Evolutionary conservation across 371 early-diverging fungal genomes (phyloP), one percentile per base, ranked within the genome.

Genomic region (Choanephora cucurbitarum): DNA sequence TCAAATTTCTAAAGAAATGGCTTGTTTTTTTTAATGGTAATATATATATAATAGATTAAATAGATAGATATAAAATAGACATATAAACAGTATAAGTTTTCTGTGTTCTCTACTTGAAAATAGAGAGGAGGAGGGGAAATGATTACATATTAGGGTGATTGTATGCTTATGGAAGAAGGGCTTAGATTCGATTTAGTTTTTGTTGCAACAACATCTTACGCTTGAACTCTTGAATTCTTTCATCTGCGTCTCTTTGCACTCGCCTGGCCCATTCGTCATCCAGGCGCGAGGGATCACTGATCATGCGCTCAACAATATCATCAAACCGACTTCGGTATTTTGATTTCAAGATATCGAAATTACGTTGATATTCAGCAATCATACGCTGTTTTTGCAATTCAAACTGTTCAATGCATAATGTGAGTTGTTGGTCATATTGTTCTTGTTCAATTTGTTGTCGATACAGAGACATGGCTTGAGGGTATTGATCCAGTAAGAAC

Each of bases 311-410:
- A 1, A 60, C 60, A 23, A 60, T 54, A 44, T 49, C 53, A 31
- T 60, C 60, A 49, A 60, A 60, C 22, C 60, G 23, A 13, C 34
- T 48, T 47, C 60, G 14, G 48, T 62, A 62, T 22, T 57, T 57
- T 10, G 34, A 9, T n/a, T 57, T 62, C 15, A 57, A 41, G 0
- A 40, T 13, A n/a, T 62, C 49, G 44, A 57, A 62, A 14, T 57
- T 47, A 0, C 44, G 37, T 17, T 62, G 52, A 11, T 62, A 49
- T 39, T 52, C 44, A 10, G 39, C 37, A 28, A 62, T 33, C 53
- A 62, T 57, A 7, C 17, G 37, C 24, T 52, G 34, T 22, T 52
- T 62, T 17, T 62, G 57, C 1, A 15, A 15, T 39, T 62, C 57
- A 44, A 62, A 60, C 11, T 54, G 44, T 5, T 44, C 48, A 15